A percentile compares a stretch with the other conserved stretches of the same genome.
Conservation (phyloP, 169 alveolate species). For the Besnoitia besnoiti region DNA sequence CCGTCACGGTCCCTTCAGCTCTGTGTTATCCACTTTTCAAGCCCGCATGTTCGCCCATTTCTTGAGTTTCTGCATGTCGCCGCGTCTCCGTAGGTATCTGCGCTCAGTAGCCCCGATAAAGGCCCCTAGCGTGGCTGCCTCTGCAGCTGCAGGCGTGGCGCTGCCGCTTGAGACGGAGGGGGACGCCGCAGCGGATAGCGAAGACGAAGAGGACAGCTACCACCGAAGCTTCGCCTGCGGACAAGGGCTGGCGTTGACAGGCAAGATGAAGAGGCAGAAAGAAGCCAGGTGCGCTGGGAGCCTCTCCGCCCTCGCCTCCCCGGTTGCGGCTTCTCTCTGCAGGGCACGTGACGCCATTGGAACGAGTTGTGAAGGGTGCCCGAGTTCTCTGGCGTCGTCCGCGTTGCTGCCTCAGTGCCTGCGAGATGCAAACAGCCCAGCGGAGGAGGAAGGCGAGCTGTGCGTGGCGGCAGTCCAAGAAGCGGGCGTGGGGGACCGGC, state of each 20-base stretch:
- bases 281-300: neutral
- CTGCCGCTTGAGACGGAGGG: neutral
- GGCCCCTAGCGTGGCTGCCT: neutral
- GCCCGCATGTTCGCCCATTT: too few species aligned
- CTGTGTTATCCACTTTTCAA: too few species aligned
- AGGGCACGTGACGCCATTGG: too few species aligned
- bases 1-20: too few species aligned
- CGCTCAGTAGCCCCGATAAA: constrained; percentile 14
- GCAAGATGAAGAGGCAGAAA: neutral
- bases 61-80: neutral
- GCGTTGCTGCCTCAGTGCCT: neutral
- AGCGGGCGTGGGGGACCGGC: too few species aligned
- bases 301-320: too few species aligned
- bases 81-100: neutral
- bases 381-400: too few species aligned
- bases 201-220: neutral
- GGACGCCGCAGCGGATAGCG: neutral
- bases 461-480: neutral
- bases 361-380: too few species aligned
- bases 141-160: neutral
- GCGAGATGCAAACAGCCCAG: too few species aligned
- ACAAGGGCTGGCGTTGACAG: neutral
- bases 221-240: neutral
- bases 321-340: too few species aligned
- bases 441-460: neutral